phyloP scores from a whole-genome alignment of 441 rosid genomes.

The Populus hybrid region DNA sequence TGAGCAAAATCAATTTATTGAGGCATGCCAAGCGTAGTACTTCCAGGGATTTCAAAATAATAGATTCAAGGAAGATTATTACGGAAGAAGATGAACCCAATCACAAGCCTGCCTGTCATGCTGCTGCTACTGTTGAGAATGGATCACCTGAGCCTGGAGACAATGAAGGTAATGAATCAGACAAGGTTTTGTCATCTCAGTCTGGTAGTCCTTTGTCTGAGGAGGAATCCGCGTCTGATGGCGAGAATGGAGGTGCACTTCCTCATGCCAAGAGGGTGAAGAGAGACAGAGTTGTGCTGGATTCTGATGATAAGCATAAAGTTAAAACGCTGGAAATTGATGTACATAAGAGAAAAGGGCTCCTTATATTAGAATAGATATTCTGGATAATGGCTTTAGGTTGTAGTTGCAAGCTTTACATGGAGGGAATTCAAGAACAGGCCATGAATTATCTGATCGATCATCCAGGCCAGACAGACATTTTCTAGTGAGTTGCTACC shows the following conservation, averaged over 20 bases:
- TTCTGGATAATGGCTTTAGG: too few relatives aligned
- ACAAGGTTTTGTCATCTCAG: conserved; percentile 26
- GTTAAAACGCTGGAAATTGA: background rate
- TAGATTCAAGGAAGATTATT: conserved; percentile 29
- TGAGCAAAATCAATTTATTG: conserved; percentile 61
- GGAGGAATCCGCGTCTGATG: conserved; percentile 38
- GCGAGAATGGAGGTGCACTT: conserved; percentile 28
- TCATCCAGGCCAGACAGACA: background rate
- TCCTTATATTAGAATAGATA: background rate
- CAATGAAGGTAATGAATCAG: conserved; percentile 29
- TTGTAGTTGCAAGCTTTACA: too few relatives aligned
- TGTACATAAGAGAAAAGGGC: background rate
- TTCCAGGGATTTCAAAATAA: conserved; percentile 69
- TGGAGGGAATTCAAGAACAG: too few relatives aligned
- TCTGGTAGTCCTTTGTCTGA: conserved; percentile 28
- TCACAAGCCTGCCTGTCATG: conserved; percentile 20
- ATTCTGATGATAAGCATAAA: conserved; percentile 47
- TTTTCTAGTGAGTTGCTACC: too few relatives aligned
- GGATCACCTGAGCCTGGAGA: conserved; percentile 38
- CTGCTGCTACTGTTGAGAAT: conserved; percentile 24
- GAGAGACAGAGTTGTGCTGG: conserved; percentile 45
- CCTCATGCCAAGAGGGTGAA: conserved; percentile 38
- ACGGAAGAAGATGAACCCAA: conserved; percentile 34
- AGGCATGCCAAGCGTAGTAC: conserved; percentile 86
- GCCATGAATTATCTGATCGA: too few relatives aligned